Conservation (phyloP, 495 filamentous ascomycete species). For the Podospora pseudoanserina region DNA sequence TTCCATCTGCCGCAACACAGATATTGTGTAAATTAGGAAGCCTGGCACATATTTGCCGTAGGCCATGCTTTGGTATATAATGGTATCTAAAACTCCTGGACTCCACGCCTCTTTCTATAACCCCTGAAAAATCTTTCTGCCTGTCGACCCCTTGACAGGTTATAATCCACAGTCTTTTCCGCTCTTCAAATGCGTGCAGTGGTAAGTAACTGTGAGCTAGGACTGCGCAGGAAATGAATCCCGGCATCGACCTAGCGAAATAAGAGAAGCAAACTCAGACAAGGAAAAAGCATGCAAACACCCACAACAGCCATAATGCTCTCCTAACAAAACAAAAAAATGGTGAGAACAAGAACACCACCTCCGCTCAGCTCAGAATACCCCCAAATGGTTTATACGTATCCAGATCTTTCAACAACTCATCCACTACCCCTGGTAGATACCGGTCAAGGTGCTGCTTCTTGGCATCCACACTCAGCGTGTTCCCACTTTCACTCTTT, state of each 20-base stretch:
- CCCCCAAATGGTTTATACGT: conserved; percentile 70
- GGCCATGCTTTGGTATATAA: not conserved
- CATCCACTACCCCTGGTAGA: conserved; percentile 78
- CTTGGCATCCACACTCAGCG: conserved; percentile 80
- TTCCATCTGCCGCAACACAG: no score
- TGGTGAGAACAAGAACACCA: conserved; percentile 6
- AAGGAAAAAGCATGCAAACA: not conserved
- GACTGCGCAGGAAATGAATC: not conserved
- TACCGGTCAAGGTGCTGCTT: conserved; percentile 76
- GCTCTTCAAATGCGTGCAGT: not conserved
- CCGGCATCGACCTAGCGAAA: not conserved
- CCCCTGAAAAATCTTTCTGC: conserved; percentile 17
- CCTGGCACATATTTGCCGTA: not conserved
- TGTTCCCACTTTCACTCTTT: conserved; percentile 39
- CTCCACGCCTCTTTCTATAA: not conserved
- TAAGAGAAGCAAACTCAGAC: not conserved
- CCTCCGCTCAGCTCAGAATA: conserved; percentile 34
- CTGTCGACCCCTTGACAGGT: not conserved
- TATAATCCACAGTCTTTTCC: not conserved
- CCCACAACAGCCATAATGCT: not conserved
- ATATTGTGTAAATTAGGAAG: not conserved
- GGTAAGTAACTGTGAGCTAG: not conserved
- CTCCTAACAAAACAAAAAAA: not conserved
- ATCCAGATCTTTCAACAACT: conserved; percentile 83
- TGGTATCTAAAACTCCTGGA: not conserved